phyloP scores from a whole-genome alignment of 345 rosid genomes.

The Litchi chinensis region DNA sequence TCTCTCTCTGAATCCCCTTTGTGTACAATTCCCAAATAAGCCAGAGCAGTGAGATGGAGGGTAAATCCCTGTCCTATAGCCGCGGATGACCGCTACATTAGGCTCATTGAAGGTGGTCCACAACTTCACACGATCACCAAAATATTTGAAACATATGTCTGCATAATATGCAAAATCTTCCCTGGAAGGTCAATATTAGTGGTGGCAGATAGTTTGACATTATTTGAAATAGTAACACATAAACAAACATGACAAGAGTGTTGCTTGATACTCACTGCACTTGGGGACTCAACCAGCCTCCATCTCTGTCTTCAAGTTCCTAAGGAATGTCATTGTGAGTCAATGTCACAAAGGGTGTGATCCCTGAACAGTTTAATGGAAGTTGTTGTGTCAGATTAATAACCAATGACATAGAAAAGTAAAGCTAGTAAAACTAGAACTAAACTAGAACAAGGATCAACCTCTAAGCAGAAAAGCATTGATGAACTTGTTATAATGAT shows the following conservation, averaged over 20 bases:
- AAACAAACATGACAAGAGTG: not conserved
- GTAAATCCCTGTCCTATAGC: conserved; percentile 35
- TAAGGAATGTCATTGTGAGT: conserved; percentile 79
- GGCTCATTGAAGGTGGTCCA: conserved; percentile 72
- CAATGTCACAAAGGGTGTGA: conserved; percentile 76
- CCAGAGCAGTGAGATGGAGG: conserved; percentile 56
- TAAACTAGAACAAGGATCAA: conserved; percentile 7
- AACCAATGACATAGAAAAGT: not conserved
- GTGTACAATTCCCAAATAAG: conserved; percentile 45
- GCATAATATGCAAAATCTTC: conserved; percentile 51
- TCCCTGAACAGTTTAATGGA: conserved; percentile 46
- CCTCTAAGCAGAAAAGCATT: conserved; percentile 57
- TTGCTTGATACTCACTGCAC: conserved; percentile 44
- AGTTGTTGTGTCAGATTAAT: not conserved
- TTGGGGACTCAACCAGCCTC: conserved; percentile 72
- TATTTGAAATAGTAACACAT: not conserved
- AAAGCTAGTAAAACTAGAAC: too few species aligned
- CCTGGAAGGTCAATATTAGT: conserved; percentile 29
- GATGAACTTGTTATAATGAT: conserved; percentile 57
- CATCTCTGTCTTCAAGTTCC: conserved; percentile 67
- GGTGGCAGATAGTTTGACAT: not conserved
- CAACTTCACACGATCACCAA: conserved; percentile 60
- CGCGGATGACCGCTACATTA: conserved; percentile 24
- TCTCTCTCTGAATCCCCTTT: conserved; percentile 49
- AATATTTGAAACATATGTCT: conserved; percentile 54